A percentile compares a stretch with the other conserved stretches of the same genome.
Conservation (phyloP, 371 early-diverging fungal species). For the Actinomucor elegans region DNA sequence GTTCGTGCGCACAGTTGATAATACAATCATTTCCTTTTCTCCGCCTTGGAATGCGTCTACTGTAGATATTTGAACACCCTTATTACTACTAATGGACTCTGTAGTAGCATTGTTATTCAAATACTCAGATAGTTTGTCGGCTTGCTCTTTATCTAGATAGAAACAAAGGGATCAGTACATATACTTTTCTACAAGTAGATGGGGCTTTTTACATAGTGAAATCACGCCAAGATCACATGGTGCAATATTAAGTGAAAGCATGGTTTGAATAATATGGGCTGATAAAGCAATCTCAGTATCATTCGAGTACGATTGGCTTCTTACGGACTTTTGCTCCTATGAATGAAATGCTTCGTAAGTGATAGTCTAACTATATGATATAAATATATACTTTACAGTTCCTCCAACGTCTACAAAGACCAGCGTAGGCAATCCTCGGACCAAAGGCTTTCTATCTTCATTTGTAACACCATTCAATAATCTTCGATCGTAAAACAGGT, state of each 20-base stretch:
- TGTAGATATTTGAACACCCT: slow-evolving; percentile 59
- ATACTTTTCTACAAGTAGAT: too few species aligned
- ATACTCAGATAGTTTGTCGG: slow-evolving; percentile 44
- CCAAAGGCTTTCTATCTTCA: slow-evolving; percentile 52
- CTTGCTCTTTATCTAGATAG: slow-evolving; percentile 66
- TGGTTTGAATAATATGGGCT: slow-evolving; percentile 36
- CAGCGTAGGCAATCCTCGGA: slow-evolving; percentile 64
- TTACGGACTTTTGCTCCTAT: slow-evolving; percentile 43
- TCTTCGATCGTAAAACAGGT: slow-evolving; percentile 72
- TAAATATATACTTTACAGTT: too few species aligned
- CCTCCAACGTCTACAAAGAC: slow-evolving; percentile 68
- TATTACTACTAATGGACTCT: slow-evolving; percentile 8
- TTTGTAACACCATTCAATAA: slow-evolving; percentile 60
- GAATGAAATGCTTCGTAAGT: too few species aligned
- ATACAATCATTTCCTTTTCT: slow-evolving; percentile 79
- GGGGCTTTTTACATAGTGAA: slow-evolving; percentile 69
- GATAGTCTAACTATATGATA: too few species aligned
- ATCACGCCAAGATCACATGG: slow-evolving; percentile 66
- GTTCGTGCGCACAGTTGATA: slow-evolving; percentile 72
- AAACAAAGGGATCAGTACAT: not conserved
- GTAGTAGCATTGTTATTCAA: slow-evolving; percentile 15
- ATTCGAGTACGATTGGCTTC: slow-evolving; percentile 56
- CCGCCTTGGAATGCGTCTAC: slow-evolving; percentile 90
- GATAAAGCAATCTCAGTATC: slow-evolving; percentile 52
- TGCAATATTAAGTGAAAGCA: slow-evolving; percentile 42